Evolutionary conservation across 2,329 filamentous ascomycete genomes (phyloP).

Genomic region (Aspergillus flavus): DNA sequence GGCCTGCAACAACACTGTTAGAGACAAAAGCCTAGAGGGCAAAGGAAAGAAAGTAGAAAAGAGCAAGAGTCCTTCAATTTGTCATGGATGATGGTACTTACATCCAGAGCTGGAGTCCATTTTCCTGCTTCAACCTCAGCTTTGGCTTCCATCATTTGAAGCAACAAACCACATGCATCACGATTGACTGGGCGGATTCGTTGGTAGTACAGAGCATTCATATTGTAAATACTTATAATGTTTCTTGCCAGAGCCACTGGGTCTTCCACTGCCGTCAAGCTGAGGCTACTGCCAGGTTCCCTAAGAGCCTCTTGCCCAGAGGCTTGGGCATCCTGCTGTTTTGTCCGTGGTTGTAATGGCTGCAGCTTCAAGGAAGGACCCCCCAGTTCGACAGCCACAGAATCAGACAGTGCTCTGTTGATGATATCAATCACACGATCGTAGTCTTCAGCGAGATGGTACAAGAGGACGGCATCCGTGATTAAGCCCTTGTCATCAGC

Average conservation of each 20-base stretch:
- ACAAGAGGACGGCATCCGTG: slow-evolving; percentile 90
- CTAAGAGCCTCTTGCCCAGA: slow-evolving; percentile 48
- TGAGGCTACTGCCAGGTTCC: slow-evolving; percentile 51
- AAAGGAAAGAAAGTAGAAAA: background rate
- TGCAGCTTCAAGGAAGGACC: slow-evolving; percentile 77
- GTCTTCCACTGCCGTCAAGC: slow-evolving; percentile 69
- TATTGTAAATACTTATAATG: slow-evolving; percentile 65
- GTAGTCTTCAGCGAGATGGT: slow-evolving; percentile 92
- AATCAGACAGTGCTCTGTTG: slow-evolving; percentile 86
- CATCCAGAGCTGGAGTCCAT: slow-evolving; percentile 66
- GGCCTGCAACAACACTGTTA: slow-evolving; percentile 52
- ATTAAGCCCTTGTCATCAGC: slow-evolving; percentile 93
- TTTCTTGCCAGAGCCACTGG: slow-evolving; percentile 64
- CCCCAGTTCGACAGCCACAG: slow-evolving; percentile 81
- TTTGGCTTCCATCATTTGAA: slow-evolving; percentile 65
- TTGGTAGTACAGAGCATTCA: slow-evolving; percentile 61
- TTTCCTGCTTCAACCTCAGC: slow-evolving; percentile 58
- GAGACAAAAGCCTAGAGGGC: slow-evolving; percentile 2
- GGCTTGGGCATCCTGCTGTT: slow-evolving; percentile 34
- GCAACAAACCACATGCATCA: slow-evolving; percentile 61
- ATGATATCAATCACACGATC: slow-evolving; percentile 90
- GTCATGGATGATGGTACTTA: slow-evolving; percentile 43
- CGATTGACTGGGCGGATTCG: slow-evolving; percentile 62
- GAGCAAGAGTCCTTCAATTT: too few species aligned
- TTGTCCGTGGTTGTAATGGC: slow-evolving; percentile 72